Conservation (phyloP, 2,329 filamentous ascomycete genomes). For the Achaetomium macrosporum region DNA sequence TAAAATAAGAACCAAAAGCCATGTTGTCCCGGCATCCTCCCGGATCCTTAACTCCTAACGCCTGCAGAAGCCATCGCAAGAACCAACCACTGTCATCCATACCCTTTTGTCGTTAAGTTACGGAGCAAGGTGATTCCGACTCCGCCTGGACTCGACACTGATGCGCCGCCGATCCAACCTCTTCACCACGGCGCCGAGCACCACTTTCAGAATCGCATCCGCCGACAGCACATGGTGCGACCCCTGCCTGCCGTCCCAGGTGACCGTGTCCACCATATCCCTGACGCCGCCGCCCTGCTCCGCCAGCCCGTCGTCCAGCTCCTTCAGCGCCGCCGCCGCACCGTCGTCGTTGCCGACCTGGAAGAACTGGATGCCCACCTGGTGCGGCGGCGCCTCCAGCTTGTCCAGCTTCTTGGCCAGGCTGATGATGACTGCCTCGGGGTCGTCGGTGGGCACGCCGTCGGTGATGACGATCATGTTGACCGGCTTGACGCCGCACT, state of each 20-base stretch:
- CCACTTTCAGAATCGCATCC: slow-evolving; percentile 71
- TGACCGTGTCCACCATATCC: slow-evolving; percentile 90
- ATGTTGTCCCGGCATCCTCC: not conserved
- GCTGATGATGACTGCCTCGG: slow-evolving; percentile 61
- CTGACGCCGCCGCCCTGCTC: slow-evolving; percentile 52
- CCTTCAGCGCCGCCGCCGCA: slow-evolving; percentile 59
- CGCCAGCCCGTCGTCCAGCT: slow-evolving; percentile 68
- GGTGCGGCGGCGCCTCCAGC: slow-evolving; percentile 66
- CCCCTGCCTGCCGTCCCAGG: slow-evolving; percentile 54
- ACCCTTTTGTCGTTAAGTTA: not conserved
- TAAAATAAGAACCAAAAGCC: not conserved
- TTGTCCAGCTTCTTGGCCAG: slow-evolving; percentile 65
- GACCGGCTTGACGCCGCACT: slow-evolving; percentile 37
- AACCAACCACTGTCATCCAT: no score
- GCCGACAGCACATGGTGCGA: slow-evolving; percentile 46
- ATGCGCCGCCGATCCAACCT: slow-evolving; percentile 48
- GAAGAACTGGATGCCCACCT: slow-evolving; percentile 93
- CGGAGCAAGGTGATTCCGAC: not conserved
- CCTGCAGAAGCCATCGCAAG: not conserved
- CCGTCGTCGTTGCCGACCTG: slow-evolving; percentile 72
- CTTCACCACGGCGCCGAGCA: slow-evolving; percentile 70
- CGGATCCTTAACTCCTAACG: not conserved
- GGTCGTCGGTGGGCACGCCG: slow-evolving; percentile 73
- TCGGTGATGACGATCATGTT: slow-evolving; percentile 95
- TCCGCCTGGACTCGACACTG: not conserved